Evolutionary conservation across 495 filamentous ascomycete species (phyloP).

Genomic region (Penicillium cataractarum): DNA sequence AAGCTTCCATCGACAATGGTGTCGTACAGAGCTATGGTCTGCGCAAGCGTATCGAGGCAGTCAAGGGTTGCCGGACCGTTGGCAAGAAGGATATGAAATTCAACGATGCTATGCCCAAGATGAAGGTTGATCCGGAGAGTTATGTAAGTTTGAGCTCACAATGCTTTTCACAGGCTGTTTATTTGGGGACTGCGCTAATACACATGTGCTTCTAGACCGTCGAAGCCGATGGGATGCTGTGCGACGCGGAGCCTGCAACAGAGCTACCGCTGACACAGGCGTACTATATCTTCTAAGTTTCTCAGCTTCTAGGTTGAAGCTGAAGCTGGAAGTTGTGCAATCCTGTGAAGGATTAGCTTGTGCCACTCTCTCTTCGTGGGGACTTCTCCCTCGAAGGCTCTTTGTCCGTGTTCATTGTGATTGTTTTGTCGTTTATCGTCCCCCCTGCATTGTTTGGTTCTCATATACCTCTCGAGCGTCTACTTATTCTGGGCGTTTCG

Average conservation of each 20-base stretch:
- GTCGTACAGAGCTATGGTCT: constrained; percentile 71
- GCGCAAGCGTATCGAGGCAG: constrained; percentile 78
- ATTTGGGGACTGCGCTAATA: background rate
- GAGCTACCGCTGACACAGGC: constrained; percentile 79
- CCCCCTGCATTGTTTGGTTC: constrained; percentile 14
- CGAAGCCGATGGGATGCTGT: constrained; percentile 80
- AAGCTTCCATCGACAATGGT: constrained; percentile 67
- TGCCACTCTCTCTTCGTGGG: background rate
- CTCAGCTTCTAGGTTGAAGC: constrained; percentile 37
- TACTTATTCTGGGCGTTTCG: constrained; percentile 15
- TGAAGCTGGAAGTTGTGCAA: constrained; percentile 3
- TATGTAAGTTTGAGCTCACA: constrained; percentile 58
- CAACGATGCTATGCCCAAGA: constrained; percentile 85
- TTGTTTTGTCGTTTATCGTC: constrained; percentile 3
- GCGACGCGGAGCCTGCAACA: constrained; percentile 72
- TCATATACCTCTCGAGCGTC: constrained; percentile 29
- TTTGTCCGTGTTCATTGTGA: background rate
- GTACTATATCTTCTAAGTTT: constrained; percentile 79
- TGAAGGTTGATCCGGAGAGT: constrained; percentile 91
- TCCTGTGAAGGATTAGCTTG: background rate
- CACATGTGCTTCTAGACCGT: constrained; percentile 52
- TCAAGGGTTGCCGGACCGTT: constrained; percentile 77
- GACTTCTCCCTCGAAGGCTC: background rate
- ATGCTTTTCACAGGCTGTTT: too few species aligned
- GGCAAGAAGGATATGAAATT: constrained; percentile 93